Evolutionary conservation across 495 filamentous ascomycete species (phyloP).

Genomic region (Neurospora discreta): DNA sequence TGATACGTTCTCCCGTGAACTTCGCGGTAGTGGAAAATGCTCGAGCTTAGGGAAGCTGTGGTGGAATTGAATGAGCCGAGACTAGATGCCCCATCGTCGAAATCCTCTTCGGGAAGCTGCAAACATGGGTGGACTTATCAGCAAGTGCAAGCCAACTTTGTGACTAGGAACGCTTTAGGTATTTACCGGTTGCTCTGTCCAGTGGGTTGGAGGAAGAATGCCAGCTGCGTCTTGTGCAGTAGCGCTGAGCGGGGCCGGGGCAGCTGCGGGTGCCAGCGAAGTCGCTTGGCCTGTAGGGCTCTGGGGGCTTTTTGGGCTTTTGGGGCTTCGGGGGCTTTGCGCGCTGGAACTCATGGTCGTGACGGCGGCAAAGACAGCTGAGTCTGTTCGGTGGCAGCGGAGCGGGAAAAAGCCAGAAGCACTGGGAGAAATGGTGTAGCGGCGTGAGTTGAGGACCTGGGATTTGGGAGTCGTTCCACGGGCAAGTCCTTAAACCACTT

Average conservation of each 20-base stretch:
- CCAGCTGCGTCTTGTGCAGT: neutral
- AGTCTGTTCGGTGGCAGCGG: neutral
- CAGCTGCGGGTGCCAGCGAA: neutral
- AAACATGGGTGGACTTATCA: neutral
- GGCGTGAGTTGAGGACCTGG: neutral
- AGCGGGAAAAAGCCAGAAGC: neutral
- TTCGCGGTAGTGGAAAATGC: neutral
- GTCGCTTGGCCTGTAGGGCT: neutral
- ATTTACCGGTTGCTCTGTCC: neutral
- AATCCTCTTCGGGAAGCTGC: neutral
- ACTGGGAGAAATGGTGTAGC: neutral
- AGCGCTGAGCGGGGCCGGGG: neutral
- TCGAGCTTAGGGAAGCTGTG: constrained; percentile 1
- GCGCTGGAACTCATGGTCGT: neutral
- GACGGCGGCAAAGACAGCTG: neutral
- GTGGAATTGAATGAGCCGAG: neutral
- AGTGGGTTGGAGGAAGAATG: constrained; percentile 1
- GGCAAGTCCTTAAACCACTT: neutral
- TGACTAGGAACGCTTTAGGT: neutral
- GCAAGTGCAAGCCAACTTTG: neutral
- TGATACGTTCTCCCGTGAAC: neutral
- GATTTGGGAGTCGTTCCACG: neutral
- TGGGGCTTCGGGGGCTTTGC: neutral
- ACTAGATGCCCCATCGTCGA: neutral
- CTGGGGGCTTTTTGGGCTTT: neutral